Evolutionary conservation across 2,329 filamentous ascomycete species (phyloP), one percentile per base, ranked within the genome.

Genomic region (Alternaria sp.): DNA sequence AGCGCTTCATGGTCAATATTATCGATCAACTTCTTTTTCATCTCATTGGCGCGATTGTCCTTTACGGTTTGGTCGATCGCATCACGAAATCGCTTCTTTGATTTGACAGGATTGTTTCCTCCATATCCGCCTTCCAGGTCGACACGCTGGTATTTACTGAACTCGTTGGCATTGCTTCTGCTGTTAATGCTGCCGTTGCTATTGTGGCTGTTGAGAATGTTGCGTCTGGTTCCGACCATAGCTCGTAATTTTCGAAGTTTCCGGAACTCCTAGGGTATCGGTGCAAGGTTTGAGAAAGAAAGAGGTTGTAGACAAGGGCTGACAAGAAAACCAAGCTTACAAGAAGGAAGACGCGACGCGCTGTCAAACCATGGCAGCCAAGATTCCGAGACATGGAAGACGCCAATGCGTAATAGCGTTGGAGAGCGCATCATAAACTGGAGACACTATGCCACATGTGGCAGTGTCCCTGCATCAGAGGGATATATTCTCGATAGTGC

Each of bases 11-110:
- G 75, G 36, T 85, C 78, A 36, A 86, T 79, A 28, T 80, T 80
- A 2, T 82, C 72, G 26, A 84, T 75, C 9, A 87, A 72, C 62
- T 81, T 77, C 54, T 80, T 77, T 71, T 87, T 87, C 69, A 87
- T 72, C 20, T 82, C 77, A 14, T 78, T 74, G 24, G 82, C 77
- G 26, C 80, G 79, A 42, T 79, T 73, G 58, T 83, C 78, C 57
- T 81, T 80, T 28, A 86, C 68, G 2, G 81, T 83, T 14, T 79
- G 78, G 26, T 80, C 75, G 22, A 82, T 80, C 0, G 80, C 81
- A 74, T 87, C 84, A 46, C 78, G 79, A 68, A 86, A 86, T 12
- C 68, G 62, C 41, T 70, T 51, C 28, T 64, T 63, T 7, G 70
- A 65, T 4, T 49, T 63, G n/a, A 61, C 20, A 2, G 61, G 55